Percentiles rank a stretch among this genome's conserved stretches.
phyloP scores from a whole-genome alignment of 2,329 filamentous ascomycete genomes.

The Cladosporium velox region DNA sequence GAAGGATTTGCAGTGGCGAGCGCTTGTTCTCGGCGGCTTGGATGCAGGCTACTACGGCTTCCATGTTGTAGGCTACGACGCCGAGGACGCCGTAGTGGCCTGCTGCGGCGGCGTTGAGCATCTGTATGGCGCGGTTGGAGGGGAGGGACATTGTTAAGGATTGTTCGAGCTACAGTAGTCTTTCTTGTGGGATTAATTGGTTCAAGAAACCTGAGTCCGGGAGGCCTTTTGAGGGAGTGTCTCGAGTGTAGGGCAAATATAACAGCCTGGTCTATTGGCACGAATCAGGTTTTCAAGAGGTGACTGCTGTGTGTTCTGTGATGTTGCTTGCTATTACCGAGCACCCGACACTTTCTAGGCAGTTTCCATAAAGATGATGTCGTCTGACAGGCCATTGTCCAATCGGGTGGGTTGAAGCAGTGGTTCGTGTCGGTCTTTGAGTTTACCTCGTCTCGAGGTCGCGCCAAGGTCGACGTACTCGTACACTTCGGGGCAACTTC shows the following conservation, averaged over 20 bases:
- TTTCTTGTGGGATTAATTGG: neutral
- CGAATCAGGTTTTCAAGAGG: neutral
- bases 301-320: neutral
- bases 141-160: constrained; percentile 22
- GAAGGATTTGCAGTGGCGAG: constrained; percentile 69
- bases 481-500: neutral
- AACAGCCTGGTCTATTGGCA: no score
- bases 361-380: neutral
- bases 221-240: neutral
- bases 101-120: constrained; percentile 36
- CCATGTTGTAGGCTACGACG: constrained; percentile 53
- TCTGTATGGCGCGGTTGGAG: constrained; percentile 36
- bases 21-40: constrained; percentile 67
- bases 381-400: neutral
- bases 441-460: constrained; percentile 7
- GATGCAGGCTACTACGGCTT: constrained; percentile 69
- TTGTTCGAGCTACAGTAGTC: neutral
- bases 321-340: neutral
- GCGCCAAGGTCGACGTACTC: neutral
- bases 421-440: constrained; percentile 2
- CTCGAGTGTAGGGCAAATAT: neutral
- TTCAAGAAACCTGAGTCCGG: neutral
- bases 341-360: neutral
- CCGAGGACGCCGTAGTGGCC: constrained; percentile 39
- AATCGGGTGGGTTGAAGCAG: neutral